These are phyloP conservation scores for Lantana camara DNA, from an alignment of 257 asterid species.

Conservation along the genomic window DNA sequence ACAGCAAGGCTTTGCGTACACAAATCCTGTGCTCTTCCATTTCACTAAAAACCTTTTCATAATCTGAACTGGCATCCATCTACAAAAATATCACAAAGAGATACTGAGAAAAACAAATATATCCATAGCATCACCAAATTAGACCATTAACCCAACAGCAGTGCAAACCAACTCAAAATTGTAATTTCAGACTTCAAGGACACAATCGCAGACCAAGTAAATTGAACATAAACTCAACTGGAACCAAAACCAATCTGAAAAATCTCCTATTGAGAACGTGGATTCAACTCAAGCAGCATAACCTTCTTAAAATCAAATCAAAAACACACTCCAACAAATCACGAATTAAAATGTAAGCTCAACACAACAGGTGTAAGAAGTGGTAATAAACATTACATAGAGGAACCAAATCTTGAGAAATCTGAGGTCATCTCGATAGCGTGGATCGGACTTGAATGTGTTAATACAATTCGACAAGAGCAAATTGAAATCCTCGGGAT, in stretches of 20 bases:
- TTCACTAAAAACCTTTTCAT: slow-evolving; percentile 65
- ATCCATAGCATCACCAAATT: slow-evolving; percentile 1
- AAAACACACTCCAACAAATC: not conserved
- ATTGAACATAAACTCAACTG: slow-evolving; percentile 13
- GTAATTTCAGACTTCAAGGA: not conserved
- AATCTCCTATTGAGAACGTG: not conserved
- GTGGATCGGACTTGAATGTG: slow-evolving; percentile 66
- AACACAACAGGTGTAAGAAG: not conserved
- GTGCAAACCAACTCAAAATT: not conserved
- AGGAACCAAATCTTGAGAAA: slow-evolving; percentile 94
- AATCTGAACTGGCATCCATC: slow-evolving; percentile 82
- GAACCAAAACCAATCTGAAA: not conserved
- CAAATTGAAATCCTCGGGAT: slow-evolving; percentile 41
- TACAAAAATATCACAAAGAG: slow-evolving; percentile 31
- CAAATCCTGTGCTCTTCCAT: slow-evolving; percentile 71
- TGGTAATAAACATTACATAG: slow-evolving; percentile 47
- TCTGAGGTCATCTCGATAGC: slow-evolving; percentile 75
- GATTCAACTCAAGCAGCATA: not conserved
- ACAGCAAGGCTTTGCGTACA: slow-evolving; percentile 55
- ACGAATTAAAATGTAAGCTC: slow-evolving; percentile 2
- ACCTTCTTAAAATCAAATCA: not conserved
- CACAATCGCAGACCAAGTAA: not conserved
- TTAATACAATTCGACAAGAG: slow-evolving; percentile 52
- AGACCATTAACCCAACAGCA: slow-evolving; percentile 4
- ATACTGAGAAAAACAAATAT: not conserved